A percentile compares a stretch with the other conserved stretches of the same genome.
Evolutionary conservation across 2,329 filamentous ascomycete genomes (phyloP).

Genomic region (Byssochlamys sp.): DNA sequence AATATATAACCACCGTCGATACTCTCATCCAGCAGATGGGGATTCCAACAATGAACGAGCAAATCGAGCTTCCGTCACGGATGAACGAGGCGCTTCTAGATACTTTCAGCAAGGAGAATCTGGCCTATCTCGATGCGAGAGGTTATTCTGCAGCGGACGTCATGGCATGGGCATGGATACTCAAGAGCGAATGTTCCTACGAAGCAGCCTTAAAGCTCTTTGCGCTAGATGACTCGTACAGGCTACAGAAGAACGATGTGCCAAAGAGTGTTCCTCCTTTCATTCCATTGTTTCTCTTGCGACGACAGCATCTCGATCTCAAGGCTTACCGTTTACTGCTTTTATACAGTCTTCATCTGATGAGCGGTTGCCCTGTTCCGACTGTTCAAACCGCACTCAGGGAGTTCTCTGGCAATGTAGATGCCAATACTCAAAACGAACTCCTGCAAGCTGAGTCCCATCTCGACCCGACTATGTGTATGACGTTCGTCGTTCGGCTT

Average conservation of each 20-base stretch:
- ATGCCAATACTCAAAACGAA: constrained; percentile 1
- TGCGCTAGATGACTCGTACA: constrained; percentile 17
- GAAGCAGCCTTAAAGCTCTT: constrained; percentile 30
- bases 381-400: neutral
- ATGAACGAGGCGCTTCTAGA: constrained; percentile 19
- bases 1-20: constrained; percentile 29
- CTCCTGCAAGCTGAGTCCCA: constrained; percentile 5
- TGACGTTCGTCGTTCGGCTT: constrained; percentile 38
- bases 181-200: constrained; percentile 27
- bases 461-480: constrained; percentile 22
- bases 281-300: constrained; percentile 39
- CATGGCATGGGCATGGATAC: constrained; percentile 39
- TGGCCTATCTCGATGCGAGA: constrained; percentile 21
- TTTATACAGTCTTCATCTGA: constrained; percentile 26
- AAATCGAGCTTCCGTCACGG: constrained; percentile 1
- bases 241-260: neutral
- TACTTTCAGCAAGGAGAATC: constrained; percentile 22
- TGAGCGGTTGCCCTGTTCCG: constrained; percentile 18
- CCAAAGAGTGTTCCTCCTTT: constrained; percentile 33
- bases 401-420: neutral
- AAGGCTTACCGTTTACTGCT: constrained; percentile 36
- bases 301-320: constrained; percentile 32
- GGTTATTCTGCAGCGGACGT: constrained; percentile 33
- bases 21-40: constrained; percentile 13
- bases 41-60: neutral